These are phyloP conservation scores for Erigeron canadensis DNA, from an alignment of 129 eudicot species.

Conservation along the genomic window DNA sequence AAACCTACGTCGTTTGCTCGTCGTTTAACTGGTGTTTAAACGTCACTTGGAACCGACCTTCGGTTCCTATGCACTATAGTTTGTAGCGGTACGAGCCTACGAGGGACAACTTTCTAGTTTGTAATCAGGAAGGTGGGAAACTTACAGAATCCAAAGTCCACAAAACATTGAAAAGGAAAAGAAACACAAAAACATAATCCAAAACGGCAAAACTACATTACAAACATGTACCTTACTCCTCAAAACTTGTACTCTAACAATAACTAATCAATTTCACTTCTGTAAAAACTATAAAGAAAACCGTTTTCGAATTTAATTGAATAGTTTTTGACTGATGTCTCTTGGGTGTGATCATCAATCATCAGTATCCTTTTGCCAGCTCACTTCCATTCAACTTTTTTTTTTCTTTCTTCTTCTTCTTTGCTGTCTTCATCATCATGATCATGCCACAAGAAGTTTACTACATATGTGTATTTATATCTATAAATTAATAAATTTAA, in stretches of 20 bases:
- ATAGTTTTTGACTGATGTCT: constrained; percentile 16
- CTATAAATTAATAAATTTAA: neutral
- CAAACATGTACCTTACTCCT: neutral
- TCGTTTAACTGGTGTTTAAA: too few species aligned
- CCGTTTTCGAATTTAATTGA: constrained; percentile 16
- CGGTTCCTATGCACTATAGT: too few species aligned
- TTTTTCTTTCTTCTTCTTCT: constrained; percentile 2
- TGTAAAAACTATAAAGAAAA: constrained; percentile 13
- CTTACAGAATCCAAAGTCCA: constrained; percentile 28
- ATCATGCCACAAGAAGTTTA: constrained; percentile 22
- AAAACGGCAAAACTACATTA: neutral
- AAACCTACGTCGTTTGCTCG: too few species aligned
- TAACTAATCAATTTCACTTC: neutral
- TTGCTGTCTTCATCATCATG: constrained; percentile 25
- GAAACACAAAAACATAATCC: constrained; percentile 6
- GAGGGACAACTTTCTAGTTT: too few species aligned
- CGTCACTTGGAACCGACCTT: too few species aligned
- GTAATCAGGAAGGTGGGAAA: constrained; percentile 1
- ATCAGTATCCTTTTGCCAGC: constrained; percentile 22
- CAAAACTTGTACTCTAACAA: neutral
- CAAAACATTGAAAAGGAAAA: neutral
- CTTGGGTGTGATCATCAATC: constrained; percentile 20
- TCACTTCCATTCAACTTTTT: constrained; percentile 21
- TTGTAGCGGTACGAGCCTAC: too few species aligned
- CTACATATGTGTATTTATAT: neutral